Evolutionary conservation across 2,329 filamentous ascomycete species (phyloP).

Genomic region (Madurella mycetomatis): DNA sequence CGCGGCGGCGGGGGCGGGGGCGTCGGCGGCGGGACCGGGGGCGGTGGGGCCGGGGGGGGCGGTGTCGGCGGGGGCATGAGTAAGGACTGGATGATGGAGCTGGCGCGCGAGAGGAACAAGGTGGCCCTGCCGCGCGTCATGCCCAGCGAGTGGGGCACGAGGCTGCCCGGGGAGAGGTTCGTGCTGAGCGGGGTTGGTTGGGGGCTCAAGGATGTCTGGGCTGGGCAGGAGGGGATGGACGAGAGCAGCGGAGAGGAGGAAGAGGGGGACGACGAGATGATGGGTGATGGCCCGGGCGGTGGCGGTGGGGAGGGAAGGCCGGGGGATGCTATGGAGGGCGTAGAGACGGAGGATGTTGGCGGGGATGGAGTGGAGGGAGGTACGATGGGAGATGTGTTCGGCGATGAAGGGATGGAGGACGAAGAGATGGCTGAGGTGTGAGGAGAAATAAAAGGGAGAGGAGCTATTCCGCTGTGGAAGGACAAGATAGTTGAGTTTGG

Average conservation of each 20-base stretch:
- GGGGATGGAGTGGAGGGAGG: conserved; percentile 52
- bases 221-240: conserved; percentile 37
- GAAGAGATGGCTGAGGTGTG: conserved; percentile 35
- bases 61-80: conserved; percentile 45
- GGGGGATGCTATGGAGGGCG: conserved; percentile 46
- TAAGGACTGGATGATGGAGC: conserved; percentile 73
- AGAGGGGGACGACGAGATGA: conserved; percentile 38
- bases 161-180: conserved; percentile 64
- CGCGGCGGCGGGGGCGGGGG: conserved; percentile 41
- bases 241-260: conserved; percentile 37
- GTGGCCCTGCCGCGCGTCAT: conserved; percentile 59
- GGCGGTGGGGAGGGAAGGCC: conserved; percentile 34
- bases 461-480: background rate
- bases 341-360: conserved; percentile 51
- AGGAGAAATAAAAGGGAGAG: background rate
- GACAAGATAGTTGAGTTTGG: background rate
- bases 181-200: conserved; percentile 63
- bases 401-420: conserved; percentile 31
- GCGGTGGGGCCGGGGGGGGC: conserved; percentile 38
- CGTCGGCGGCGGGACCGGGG: conserved; percentile 34
- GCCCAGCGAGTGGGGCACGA: conserved; percentile 62
- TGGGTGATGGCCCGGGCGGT: conserved; percentile 51
- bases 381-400: conserved; percentile 46
- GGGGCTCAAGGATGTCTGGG: conserved; percentile 59
- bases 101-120: conserved; percentile 68